phyloP scores from a whole-genome alignment of 2,329 filamentous ascomycete species.

The Neodidymelliopsis sp. region DNA sequence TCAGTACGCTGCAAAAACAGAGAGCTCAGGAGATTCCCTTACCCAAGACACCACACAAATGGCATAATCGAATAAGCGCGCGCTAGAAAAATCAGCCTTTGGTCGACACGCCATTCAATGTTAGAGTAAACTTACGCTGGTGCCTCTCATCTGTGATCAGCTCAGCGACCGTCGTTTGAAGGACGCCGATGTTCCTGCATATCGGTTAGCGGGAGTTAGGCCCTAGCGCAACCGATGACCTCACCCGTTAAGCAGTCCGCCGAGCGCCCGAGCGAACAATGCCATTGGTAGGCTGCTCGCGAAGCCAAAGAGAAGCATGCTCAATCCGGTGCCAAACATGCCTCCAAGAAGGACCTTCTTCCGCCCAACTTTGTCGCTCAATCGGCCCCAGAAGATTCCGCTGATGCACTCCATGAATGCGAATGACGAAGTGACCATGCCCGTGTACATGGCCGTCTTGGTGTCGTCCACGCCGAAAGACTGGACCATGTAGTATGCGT shows the following conservation, averaged over 20 bases:
- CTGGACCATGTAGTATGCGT: conserved; percentile 97
- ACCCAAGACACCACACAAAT: conserved; percentile 96
- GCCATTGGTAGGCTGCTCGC: conserved; percentile 82
- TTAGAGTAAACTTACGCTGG: conserved; percentile 69
- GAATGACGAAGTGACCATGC: conserved; percentile 95
- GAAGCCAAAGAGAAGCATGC: conserved; percentile 93
- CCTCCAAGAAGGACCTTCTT: conserved; percentile 92
- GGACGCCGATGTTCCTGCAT: conserved; percentile 85
- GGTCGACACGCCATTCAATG: conserved; percentile 11
- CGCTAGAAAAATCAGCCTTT: conserved; percentile 59
- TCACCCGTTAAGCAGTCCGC: conserved; percentile 91
- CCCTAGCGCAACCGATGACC: conserved; percentile 47
- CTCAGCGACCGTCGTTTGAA: conserved; percentile 95
- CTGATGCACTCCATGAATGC: conserved; percentile 95
- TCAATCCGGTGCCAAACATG: conserved; percentile 88
- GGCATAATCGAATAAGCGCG: conserved; percentile 98
- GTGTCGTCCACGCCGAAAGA: conserved; percentile 84
- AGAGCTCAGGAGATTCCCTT: conserved; percentile 40
- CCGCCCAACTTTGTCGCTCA: conserved; percentile 90
- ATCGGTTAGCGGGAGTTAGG: conserved; percentile 40
- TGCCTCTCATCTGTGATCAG: conserved; percentile 92
- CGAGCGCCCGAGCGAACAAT: conserved; percentile 84
- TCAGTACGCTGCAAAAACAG: conserved; percentile 28
- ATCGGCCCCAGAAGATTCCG: conserved; percentile 88
- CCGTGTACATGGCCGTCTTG: conserved; percentile 89